These are phyloP conservation scores for Calycina herbarum DNA, from an alignment of 2,329 filamentous ascomycete genomes.

Conservation along the genomic window DNA sequence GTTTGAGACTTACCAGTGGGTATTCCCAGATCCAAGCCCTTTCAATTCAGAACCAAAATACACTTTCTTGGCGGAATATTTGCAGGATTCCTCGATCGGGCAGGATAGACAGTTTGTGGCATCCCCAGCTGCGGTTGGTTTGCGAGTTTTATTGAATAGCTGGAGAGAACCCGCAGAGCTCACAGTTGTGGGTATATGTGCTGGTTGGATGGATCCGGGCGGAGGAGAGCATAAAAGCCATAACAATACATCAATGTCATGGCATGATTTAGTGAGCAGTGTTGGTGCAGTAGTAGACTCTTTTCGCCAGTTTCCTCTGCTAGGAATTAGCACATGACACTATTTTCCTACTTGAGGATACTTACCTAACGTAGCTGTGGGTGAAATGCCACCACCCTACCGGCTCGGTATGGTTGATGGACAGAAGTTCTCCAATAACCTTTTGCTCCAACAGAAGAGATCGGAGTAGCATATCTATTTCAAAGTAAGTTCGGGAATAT, in stretches of 20 bases:
- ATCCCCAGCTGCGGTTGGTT: constrained; percentile 70
- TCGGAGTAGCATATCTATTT: not conserved
- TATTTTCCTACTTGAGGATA: not conserved
- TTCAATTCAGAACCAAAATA: constrained; percentile 54
- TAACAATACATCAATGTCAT: constrained; percentile 89
- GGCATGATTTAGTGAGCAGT: constrained; percentile 90
- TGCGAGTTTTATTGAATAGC: constrained; percentile 73
- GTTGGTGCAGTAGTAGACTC: constrained; percentile 75
- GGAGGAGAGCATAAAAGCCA: constrained; percentile 79
- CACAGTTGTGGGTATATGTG: constrained; percentile 76
- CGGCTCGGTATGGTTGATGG: constrained; percentile 88
- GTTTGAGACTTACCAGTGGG: constrained; percentile 56
- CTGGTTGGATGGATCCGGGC: constrained; percentile 40
- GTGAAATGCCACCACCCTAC: constrained; percentile 96
- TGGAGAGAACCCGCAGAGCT: constrained; percentile 75
- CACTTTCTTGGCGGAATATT: constrained; percentile 78
- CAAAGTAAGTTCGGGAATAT: too few relatives aligned
- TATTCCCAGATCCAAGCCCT: constrained; percentile 64
- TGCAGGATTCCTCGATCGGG: constrained; percentile 70
- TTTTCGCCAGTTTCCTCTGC: constrained; percentile 86
- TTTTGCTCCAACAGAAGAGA: constrained; percentile 72
- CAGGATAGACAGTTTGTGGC: constrained; percentile 90
- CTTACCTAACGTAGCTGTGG: constrained; percentile 77
- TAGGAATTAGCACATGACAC: constrained; percentile 11
- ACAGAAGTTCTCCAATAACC: constrained; percentile 80